Percentiles rank a stretch among this genome's conserved stretches.
Conservation (phyloP, 2,329 filamentous ascomycete genomes). For the Hymenoscyphus scutula region DNA sequence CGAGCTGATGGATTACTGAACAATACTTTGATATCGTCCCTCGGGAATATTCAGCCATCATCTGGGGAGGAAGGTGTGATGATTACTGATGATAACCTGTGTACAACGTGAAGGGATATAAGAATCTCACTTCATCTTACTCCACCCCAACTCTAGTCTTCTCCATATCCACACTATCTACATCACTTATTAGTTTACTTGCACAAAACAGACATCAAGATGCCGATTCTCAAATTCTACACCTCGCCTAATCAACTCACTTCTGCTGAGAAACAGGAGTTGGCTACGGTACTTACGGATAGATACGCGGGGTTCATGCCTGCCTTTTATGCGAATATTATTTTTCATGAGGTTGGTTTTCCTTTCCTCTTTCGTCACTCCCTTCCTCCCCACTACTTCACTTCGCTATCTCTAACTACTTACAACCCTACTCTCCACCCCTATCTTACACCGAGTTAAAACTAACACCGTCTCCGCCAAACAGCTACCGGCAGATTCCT, state of each 20-base stretch:
- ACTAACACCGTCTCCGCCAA: background rate
- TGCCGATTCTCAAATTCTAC: constrained; percentile 27
- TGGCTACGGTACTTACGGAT: constrained; percentile 16
- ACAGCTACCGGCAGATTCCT: constrained; percentile 17
- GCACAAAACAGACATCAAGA: no score
- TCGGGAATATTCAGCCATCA: no score
- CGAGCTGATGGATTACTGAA: no score
- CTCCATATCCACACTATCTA: no score
- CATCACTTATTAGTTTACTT: no score
- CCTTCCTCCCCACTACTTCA: background rate
- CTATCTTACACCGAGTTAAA: no score
- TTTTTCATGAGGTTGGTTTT: constrained; percentile 23
- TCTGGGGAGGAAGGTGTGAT: no score
- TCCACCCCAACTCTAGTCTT: no score
- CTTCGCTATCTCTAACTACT: background rate
- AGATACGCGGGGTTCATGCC: constrained; percentile 20
- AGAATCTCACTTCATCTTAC: no score
- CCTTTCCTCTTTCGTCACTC: background rate
- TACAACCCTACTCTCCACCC: background rate
- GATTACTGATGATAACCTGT: no score
- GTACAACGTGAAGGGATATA: no score
- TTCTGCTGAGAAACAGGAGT: constrained; percentile 19
- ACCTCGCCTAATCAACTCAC: constrained; percentile 20
- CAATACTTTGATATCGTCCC: no score
- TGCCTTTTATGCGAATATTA: constrained; percentile 24